A percentile compares a stretch with the other conserved stretches of the same genome.
These are phyloP conservation scores for Yamadazyma takamatsuzukensis DNA, from an alignment of 805 yeast genomes.

Conservation along the genomic window DNA sequence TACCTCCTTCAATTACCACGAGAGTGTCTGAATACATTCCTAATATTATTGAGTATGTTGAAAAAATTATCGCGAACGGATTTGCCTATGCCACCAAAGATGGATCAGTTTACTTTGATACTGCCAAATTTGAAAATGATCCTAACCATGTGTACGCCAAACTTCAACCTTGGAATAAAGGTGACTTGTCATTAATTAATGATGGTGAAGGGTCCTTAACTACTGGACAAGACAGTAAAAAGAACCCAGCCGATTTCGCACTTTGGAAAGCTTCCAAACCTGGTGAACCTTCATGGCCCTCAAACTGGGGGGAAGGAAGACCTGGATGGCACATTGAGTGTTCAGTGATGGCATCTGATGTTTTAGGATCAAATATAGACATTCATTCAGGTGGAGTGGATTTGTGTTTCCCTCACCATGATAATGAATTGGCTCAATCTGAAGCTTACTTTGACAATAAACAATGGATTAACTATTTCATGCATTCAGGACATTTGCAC, in stretches of 20 bases:
- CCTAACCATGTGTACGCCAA: slow-evolving; percentile 85
- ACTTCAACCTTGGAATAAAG: slow-evolving; percentile 97
- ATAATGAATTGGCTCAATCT: slow-evolving; percentile 94
- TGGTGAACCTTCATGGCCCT: slow-evolving; percentile 95
- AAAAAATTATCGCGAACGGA: slow-evolving; percentile 70
- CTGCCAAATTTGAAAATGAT: slow-evolving; percentile 69
- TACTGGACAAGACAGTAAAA: slow-evolving; percentile 53
- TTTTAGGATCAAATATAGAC: slow-evolving; percentile 80
- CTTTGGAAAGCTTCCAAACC: slow-evolving; percentile 95
- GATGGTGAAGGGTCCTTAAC: slow-evolving; percentile 94
- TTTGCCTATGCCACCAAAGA: slow-evolving; percentile 80
- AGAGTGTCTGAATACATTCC: slow-evolving; percentile 96
- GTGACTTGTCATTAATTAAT: slow-evolving; percentile 75
- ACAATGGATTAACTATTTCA: slow-evolving; percentile 96
- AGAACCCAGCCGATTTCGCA: slow-evolving; percentile 83
- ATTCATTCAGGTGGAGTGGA: slow-evolving; percentile 97
- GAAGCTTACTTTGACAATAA: slow-evolving; percentile 86
- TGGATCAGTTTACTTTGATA: slow-evolving; percentile 96
- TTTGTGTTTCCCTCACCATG: slow-evolving; percentile 98
- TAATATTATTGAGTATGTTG: slow-evolving; percentile 79
- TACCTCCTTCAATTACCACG: slow-evolving; percentile 81
- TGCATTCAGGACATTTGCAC: slow-evolving; percentile 96
- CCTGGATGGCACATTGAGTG: slow-evolving; percentile 99
- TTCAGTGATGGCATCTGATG: slow-evolving; percentile 95
- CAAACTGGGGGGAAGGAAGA: slow-evolving; percentile 96